Evolutionary conservation across 1,284 basidiomycete genomes (phyloP), one percentile per base, ranked within the genome.

Genomic region (Naganishia cerealis): DNA sequence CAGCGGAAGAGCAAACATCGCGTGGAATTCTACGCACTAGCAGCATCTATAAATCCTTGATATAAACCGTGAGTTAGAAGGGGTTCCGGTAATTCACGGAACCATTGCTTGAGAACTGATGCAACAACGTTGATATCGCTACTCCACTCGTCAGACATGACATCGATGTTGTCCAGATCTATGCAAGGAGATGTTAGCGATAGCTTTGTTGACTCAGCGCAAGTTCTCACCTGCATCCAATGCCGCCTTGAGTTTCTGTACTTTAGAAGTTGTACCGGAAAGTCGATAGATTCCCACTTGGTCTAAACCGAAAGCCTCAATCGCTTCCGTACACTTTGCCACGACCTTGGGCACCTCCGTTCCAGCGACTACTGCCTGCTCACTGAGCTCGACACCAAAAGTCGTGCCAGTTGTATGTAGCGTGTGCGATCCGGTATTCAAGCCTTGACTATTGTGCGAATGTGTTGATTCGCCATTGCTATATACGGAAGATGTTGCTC

Each of bases 91-190:
- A 99, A 83, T 78, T 99, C 96, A 71, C 96, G 86, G 77, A 99
- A 86, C 95, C 95, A 99, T 73, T 94, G 83, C 81, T 99, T 99
- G 70, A 98, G 83, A 54, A 90, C 92, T 66, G 92, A 91, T 16
- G 95, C 87, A 56, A 99, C 90, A 72, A 92, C 94, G 82, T 96
- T 98, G 82, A 99, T 94, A 78, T 99, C 95, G 36, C 87, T 86
- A 39, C 88, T 86, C 90, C 92, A 94, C 78, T 96, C 93, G 12
- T 90, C 86, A n/a, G 88, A 84, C 79, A 93, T 87, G 65, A 96
- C 82, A 79, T 96, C 88, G 50, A 93, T 90, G 1, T 86, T 83
- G 24, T 94, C 90, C 48, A 96, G 81, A 78, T 96, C 94, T 94
- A 76, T 48, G 58, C 67, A 65, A 56, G 65, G 43, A 55, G 48